Evolutionary conservation across 2,329 filamentous ascomycete genomes (phyloP).

Genomic region (Penicillium sp.): DNA sequence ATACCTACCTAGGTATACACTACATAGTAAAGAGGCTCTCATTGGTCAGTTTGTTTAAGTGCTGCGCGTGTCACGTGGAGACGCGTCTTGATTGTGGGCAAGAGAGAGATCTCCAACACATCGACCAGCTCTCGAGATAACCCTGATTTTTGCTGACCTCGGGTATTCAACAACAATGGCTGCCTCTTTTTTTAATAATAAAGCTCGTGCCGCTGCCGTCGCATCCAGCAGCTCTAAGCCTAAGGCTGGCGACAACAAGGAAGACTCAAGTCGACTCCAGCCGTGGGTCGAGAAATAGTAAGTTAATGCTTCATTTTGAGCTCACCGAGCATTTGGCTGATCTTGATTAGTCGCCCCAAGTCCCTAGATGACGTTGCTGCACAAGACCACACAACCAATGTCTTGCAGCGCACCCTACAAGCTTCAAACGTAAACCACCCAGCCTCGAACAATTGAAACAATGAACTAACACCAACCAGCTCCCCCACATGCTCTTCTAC

Average conservation of each 20-base stretch:
- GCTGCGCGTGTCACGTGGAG: slow-evolving; percentile 29
- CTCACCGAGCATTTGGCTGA: background rate
- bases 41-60: slow-evolving; percentile 17
- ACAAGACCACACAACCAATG: slow-evolving; percentile 91
- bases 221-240: slow-evolving; percentile 60
- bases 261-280: slow-evolving; percentile 60
- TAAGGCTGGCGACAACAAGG: slow-evolving; percentile 56
- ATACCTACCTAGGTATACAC: too few species aligned
- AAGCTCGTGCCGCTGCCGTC: slow-evolving; percentile 65
- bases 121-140: slow-evolving; percentile 1
- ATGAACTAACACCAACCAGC: slow-evolving; percentile 38
- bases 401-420: slow-evolving; percentile 85
- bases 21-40: background rate
- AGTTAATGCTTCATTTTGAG: slow-evolving; percentile 9
- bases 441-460: background rate
- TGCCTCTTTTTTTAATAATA: slow-evolving; percentile 91
- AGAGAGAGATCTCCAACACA: slow-evolving; percentile 7
- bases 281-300: slow-evolving; percentile 99
- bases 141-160: background rate
- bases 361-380: slow-evolving; percentile 88
- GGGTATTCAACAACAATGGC: slow-evolving; percentile 38
- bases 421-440: slow-evolving; percentile 65
- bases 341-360: slow-evolving; percentile 66
- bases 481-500: slow-evolving; percentile 99
- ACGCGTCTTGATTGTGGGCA: slow-evolving; percentile 25